Conservation (phyloP, 305 asterid genomes). For the Ilex paraguariensis region DNA sequence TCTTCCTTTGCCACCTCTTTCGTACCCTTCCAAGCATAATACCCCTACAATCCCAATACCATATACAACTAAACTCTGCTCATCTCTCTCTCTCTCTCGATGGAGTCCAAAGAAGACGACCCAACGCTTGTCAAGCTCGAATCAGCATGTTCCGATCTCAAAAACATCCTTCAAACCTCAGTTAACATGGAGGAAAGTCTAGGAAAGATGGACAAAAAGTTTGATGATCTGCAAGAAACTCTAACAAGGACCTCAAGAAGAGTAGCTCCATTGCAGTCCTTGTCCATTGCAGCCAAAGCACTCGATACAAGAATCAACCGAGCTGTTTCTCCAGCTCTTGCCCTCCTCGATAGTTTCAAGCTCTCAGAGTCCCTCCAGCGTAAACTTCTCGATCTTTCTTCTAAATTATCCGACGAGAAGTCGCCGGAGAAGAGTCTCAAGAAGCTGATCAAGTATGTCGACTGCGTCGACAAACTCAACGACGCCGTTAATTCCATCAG, state of each 20-base stretch:
- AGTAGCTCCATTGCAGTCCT: constrained; percentile 64
- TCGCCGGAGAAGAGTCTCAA: constrained; percentile 30
- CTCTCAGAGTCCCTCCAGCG: constrained; percentile 53
- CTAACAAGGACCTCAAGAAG: constrained; percentile 41
- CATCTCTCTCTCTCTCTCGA: neutral
- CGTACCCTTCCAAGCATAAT: constrained; percentile 1
- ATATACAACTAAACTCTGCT: neutral
- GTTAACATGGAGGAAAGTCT: constrained; percentile 29
- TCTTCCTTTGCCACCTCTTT: constrained; percentile 7
- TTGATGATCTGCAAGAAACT: constrained; percentile 32
- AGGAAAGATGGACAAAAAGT: constrained; percentile 30
- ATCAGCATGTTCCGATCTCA: constrained; percentile 40
- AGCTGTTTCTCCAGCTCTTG: constrained; percentile 59
- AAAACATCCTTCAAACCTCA: constrained; percentile 40
- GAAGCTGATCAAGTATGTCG: constrained; percentile 53
- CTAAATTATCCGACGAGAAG: constrained; percentile 33
- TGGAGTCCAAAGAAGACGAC: constrained; percentile 44
- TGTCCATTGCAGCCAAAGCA: constrained; percentile 69
- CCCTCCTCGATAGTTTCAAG: constrained; percentile 66
- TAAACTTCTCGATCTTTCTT: constrained; percentile 40
- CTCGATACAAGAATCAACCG: constrained; percentile 68
- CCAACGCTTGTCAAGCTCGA: constrained; percentile 28
- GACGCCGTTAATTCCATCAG: constrained; percentile 37
- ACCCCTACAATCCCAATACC: neutral
- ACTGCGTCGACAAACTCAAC: constrained; percentile 45